A percentile compares a stretch with the other conserved stretches of the same genome.
Evolutionary conservation across 2,329 filamentous ascomycete genomes (phyloP).

Genomic region (Byssothecium circinans): DNA sequence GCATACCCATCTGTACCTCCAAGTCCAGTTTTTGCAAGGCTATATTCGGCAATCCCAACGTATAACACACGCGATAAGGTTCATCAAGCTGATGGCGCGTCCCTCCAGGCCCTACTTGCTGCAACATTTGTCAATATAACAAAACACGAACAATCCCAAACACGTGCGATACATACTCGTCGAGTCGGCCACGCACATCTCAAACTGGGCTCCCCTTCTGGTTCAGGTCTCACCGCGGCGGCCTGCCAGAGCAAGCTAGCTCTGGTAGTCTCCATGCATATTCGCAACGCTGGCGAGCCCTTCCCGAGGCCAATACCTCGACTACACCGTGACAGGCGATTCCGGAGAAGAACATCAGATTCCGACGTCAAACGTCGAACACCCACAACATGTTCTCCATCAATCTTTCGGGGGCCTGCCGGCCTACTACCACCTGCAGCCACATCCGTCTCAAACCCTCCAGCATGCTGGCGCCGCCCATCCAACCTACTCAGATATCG

Average conservation of each 20-base stretch:
- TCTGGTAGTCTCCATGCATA: constrained; percentile 56
- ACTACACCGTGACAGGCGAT: constrained; percentile 50
- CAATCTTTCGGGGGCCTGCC: constrained; percentile 40
- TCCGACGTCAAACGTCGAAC: constrained; percentile 47
- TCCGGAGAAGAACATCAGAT: constrained; percentile 46
- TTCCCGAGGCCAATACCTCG: constrained; percentile 51
- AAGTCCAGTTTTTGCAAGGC: constrained; percentile 39
- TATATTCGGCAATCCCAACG: constrained; percentile 44
- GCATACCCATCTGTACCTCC: constrained; percentile 38
- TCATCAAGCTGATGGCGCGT: constrained; percentile 39
- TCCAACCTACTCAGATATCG: constrained; percentile 45
- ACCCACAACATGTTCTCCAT: constrained; percentile 42
- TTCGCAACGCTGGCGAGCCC: constrained; percentile 54
- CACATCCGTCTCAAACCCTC: constrained; percentile 41
- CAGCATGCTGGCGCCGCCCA: constrained; percentile 42
- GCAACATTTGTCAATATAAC: constrained; percentile 48
- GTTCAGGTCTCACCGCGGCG: constrained; percentile 49
- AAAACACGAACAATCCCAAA: constrained; percentile 43
- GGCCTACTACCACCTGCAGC: constrained; percentile 43
- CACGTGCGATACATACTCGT: constrained; percentile 46
- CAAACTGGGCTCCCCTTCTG: constrained; percentile 44
- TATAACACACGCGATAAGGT: constrained; percentile 45
- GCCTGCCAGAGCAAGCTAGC: constrained; percentile 53
- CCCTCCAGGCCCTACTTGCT: constrained; percentile 38
- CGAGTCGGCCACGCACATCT: constrained; percentile 36